Evolutionary conservation across 495 filamentous ascomycete species (phyloP).

Genomic region (Penicillium robsamsonii): DNA sequence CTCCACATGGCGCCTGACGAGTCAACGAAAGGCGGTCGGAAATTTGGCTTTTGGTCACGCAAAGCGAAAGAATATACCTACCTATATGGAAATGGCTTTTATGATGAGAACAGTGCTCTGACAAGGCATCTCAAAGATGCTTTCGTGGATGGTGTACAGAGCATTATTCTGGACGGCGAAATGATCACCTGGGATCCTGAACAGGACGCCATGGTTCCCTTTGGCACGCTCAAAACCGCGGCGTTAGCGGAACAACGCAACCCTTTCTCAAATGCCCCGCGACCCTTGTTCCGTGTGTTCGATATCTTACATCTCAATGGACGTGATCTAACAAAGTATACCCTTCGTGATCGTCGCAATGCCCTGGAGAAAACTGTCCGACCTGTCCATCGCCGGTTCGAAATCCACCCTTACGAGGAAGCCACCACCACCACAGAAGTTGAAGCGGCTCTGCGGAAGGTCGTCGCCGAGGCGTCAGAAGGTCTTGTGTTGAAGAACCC

Average conservation of each 20-base stretch:
- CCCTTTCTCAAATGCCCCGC: conserved; percentile 64
- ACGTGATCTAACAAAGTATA: conserved; percentile 72
- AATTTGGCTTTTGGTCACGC: conserved; percentile 88
- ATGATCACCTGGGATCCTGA: conserved; percentile 99
- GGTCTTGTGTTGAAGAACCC: conserved; percentile 95
- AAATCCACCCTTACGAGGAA: conserved; percentile 72
- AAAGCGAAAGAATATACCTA: conserved; percentile 98
- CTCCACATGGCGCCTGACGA: conserved; percentile 83
- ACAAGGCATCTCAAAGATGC: conserved; percentile 77
- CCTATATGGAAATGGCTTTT: conserved; percentile 77
- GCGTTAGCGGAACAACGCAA: conserved; percentile 80
- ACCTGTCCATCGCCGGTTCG: conserved; percentile 68
- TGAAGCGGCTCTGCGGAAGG: conserved; percentile 72
- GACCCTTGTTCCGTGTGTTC: conserved; percentile 84
- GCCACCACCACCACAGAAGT: conserved; percentile 68
- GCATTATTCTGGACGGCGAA: conserved; percentile 92
- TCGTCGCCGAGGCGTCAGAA: conserved; percentile 85
- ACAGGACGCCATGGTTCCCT: conserved; percentile 77
- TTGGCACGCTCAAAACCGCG: conserved; percentile 91
- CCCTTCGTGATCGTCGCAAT: conserved; percentile 74
- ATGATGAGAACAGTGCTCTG: conserved; percentile 73
- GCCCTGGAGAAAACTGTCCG: conserved; percentile 68
- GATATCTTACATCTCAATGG: conserved; percentile 91
- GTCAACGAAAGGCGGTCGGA: conserved; percentile 61
- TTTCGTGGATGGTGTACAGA: conserved; percentile 73